phyloP scores from a whole-genome alignment of 805 yeast species.

The Candida dendrica region DNA sequence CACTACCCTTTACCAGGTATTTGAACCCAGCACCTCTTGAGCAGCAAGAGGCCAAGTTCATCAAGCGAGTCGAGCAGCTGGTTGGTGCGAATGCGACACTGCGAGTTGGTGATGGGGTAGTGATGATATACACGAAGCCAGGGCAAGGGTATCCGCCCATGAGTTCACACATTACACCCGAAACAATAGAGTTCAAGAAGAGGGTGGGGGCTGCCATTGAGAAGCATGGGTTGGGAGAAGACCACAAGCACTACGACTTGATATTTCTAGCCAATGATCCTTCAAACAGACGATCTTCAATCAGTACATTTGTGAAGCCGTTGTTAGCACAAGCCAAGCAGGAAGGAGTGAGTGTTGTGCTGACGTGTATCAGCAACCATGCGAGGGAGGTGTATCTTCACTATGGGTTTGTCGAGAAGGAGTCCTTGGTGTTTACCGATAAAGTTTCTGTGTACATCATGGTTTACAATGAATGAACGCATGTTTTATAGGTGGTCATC shows the following conservation, averaged over 20 bases:
- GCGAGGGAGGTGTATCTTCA: not conserved
- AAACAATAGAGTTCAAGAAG: not conserved
- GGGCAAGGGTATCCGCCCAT: not conserved
- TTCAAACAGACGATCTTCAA: not conserved
- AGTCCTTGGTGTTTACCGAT: too few species aligned
- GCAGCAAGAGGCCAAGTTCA: not conserved
- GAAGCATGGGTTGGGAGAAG: not conserved
- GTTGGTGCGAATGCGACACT: not conserved
- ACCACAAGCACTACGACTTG: not conserved
- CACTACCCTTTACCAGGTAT: not conserved
- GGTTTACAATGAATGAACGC: too few species aligned
- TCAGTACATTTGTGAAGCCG: not conserved
- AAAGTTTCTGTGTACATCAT: too few species aligned
- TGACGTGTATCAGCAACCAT: not conserved
- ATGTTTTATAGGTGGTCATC: too few species aligned
- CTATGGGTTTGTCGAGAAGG: not conserved
- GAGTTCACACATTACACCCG: not conserved
- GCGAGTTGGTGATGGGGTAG: not conserved
- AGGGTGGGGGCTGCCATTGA: not conserved
- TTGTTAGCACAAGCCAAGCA: not conserved
- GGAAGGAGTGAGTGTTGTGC: not conserved
- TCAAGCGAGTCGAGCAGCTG: not conserved
- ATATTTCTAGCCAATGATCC: not conserved
- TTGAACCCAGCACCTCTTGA: not conserved
- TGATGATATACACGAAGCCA: not conserved